Evolutionary conservation across 192 early-diverging fungal species (phyloP), one percentile per base, ranked within the genome.

Genomic region (Haplosporangium gracile): DNA sequence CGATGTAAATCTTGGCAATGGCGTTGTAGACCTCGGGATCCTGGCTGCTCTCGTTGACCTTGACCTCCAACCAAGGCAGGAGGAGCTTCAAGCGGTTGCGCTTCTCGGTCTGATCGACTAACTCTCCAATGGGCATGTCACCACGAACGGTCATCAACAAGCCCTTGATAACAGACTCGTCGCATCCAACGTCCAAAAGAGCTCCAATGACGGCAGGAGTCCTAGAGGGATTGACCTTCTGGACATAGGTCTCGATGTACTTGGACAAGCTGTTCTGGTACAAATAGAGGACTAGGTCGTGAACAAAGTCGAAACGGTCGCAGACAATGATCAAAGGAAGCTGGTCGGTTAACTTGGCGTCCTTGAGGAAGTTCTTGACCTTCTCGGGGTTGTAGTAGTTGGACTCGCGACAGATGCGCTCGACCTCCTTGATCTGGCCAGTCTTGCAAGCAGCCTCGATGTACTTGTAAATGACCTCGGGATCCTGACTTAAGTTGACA

Each of bases 161-260:
- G 90, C 92, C 97, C 91, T 97, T 97, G 88, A 99, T 98, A 43
- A 97, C 90, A 43, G 88, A 83, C 91, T 99, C 99, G 82, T 99
- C 98, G 80, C 99, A 99, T 79, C 98, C 99, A 68, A 99, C 98
- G 87, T 99, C 99, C 63, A 99, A 88, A 63, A 99, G 91, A n/a
- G 96, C 99, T 32, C 98, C 99, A 77, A 99, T 92, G 42, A 99
- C 99, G 71, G 95, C 93, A 43, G 99, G 98, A 47, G 98, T 96
- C 74, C 99, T 96, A 39, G 93, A 82, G 9, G 99, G 92, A 89
- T 99, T 99, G 74, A 99, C 98, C 83, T 97, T 98, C 82, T 99
- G 99, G n/a, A 99, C 99, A 82, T 99, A 99, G 26, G 98, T 95
- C 90, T 99, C 99, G 85, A 99, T 98, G 90, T 97, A 99, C 91